Conservation (phyloP, 495 filamentous ascomycete genomes). For the Podospora fimiseda region DNA sequence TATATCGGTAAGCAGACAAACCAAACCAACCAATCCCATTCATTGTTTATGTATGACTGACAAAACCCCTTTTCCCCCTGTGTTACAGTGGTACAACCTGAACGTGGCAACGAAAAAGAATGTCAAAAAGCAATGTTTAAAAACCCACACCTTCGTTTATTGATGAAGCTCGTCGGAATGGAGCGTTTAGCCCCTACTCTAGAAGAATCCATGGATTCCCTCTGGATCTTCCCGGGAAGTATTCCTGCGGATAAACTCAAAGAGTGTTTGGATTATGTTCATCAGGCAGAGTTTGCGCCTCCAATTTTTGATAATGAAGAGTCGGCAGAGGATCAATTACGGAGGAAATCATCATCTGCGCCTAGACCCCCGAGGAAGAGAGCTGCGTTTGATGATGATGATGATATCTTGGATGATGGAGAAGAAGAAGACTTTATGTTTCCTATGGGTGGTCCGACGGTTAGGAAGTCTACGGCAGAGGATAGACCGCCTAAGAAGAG, state of each 20-base stretch:
- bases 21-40: no score
- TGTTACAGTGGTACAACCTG: slow-evolving; percentile 56
- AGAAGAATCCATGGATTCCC: slow-evolving; percentile 62
- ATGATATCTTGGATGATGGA: slow-evolving; percentile 53
- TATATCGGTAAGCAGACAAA: not conserved
- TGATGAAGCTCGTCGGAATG: slow-evolving; percentile 72
- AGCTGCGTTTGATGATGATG: slow-evolving; percentile 57
- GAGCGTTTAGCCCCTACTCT: slow-evolving; percentile 56
- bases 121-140: slow-evolving; percentile 73
- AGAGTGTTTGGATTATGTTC: slow-evolving; percentile 54
- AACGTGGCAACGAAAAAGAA: slow-evolving; percentile 41
- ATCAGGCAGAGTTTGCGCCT: slow-evolving; percentile 65
- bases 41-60: slow-evolving; percentile 1
- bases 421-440: slow-evolving; percentile 50
- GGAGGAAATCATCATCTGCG: slow-evolving; percentile 48
- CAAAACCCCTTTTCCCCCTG: slow-evolving; percentile 28
- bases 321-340: slow-evolving; percentile 68
- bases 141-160: slow-evolving; percentile 81
- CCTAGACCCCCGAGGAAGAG: slow-evolving; percentile 34
- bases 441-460: slow-evolving; percentile 58
- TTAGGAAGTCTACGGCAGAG: slow-evolving; percentile 37
- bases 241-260: slow-evolving; percentile 57
- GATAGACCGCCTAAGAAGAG: slow-evolving; percentile 43
- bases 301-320: slow-evolving; percentile 62
- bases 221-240: slow-evolving; percentile 71